Conservation (phyloP, 2,329 filamentous ascomycete genomes). For the Venturia oleaginea region DNA sequence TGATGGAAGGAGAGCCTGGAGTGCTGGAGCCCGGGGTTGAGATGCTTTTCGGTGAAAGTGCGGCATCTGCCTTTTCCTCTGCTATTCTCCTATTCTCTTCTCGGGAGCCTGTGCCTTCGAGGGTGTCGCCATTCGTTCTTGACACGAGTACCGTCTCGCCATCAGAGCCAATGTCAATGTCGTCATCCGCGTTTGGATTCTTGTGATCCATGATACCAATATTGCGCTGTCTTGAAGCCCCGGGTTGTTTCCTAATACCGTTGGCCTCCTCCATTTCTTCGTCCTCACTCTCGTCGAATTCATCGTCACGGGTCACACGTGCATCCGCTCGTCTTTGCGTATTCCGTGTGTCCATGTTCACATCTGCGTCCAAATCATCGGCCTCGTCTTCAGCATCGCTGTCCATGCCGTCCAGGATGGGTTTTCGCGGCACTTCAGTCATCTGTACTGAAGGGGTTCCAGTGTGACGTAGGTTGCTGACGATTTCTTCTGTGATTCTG, state of each 20-base stretch:
- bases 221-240: conserved; percentile 41
- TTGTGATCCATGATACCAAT: conserved; percentile 47
- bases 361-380: conserved; percentile 68
- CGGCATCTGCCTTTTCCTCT: conserved; percentile 10
- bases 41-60: conserved; percentile 7
- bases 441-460: conserved; percentile 55
- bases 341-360: conserved; percentile 73
- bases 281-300: conserved; percentile 77
- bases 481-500: conserved; percentile 56
- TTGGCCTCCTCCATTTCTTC: conserved; percentile 70
- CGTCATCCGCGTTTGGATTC: conserved; percentile 43
- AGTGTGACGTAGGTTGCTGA: conserved; percentile 58
- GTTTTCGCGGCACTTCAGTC: conserved; percentile 52
- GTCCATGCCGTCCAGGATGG: conserved; percentile 48
- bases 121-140: not conserved
- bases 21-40: conserved; percentile 7
- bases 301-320: conserved; percentile 64
- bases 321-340: conserved; percentile 79
- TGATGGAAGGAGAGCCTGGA: not conserved
- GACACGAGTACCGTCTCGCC: conserved; percentile 9
- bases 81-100: conserved; percentile 12
- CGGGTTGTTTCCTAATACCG: conserved; percentile 54
- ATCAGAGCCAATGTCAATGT: conserved; percentile 32
- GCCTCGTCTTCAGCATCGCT: conserved; percentile 57
- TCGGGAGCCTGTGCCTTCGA: conserved; percentile 3